A percentile compares a stretch with the other conserved stretches of the same genome.
These are phyloP conservation scores for Boletus bicolor DNA, from an alignment of 768 basidiomycete species.

Conservation along the genomic window DNA sequence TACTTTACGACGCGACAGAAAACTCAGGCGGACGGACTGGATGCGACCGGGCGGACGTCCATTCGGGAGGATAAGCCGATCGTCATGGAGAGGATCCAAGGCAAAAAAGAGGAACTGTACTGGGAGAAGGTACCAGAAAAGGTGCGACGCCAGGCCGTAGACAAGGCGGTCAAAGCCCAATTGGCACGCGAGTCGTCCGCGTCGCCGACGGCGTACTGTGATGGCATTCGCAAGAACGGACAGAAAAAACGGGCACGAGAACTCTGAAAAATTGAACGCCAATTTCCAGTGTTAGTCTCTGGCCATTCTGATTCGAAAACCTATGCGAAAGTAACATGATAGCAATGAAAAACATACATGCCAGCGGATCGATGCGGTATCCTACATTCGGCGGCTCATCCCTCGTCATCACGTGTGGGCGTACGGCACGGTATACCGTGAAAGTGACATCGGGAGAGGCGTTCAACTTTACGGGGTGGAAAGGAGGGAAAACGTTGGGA, in stretches of 20 bases:
- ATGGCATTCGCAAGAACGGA: not conserved
- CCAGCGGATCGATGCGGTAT: too few relatives aligned
- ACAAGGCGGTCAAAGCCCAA: conserved; percentile 34
- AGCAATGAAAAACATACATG: too few relatives aligned
- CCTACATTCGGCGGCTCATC: too few relatives aligned
- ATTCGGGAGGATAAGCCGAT: conserved; percentile 32
- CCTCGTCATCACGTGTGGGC: too few relatives aligned
- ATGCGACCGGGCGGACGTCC: conserved; percentile 42
- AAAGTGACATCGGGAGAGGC: too few relatives aligned
- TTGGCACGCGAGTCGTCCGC: not conserved
- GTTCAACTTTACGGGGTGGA: too few relatives aligned
- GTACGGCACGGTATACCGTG: too few relatives aligned
- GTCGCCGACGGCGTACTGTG: not conserved
- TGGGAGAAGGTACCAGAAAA: conserved; percentile 81
- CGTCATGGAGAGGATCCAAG: conserved; percentile 53
- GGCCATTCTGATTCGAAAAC: too few relatives aligned
- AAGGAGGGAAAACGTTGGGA: too few relatives aligned
- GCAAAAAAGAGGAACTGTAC: conserved; percentile 66
- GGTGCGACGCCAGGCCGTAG: conserved; percentile 58
- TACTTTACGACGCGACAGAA: conserved; percentile 40
- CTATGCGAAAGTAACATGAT: too few relatives aligned
- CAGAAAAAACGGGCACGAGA: conserved; percentile 20
- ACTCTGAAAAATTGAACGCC: not conserved
- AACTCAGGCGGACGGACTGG: conserved; percentile 52
- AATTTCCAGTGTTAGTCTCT: too few relatives aligned